phyloP scores from a whole-genome alignment of 2,329 filamentous ascomycete genomes.

The Aspergillus amoenus region DNA sequence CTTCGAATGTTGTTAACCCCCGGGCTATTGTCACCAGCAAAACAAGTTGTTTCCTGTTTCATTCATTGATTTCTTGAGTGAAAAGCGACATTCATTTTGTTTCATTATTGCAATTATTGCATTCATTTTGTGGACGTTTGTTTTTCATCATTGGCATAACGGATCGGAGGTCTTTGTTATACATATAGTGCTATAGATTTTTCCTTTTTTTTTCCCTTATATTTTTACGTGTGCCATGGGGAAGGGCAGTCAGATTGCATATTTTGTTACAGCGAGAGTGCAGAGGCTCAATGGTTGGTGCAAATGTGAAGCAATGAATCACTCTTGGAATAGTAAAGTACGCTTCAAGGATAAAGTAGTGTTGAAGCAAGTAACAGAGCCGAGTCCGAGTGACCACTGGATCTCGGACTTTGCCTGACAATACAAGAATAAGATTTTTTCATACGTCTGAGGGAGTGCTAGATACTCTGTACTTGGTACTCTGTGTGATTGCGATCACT shows the following conservation, averaged over 20 bases:
- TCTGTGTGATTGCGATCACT: background rate
- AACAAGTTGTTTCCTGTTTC: slow-evolving; percentile 4
- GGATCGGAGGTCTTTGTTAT: slow-evolving; percentile 18
- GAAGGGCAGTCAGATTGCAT: slow-evolving; percentile 11
- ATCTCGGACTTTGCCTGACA: no score
- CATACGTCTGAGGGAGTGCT: background rate
- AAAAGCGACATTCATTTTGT: slow-evolving; percentile 15
- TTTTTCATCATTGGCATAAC: slow-evolving; percentile 15
- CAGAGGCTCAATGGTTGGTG: background rate
- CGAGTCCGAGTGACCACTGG: background rate
- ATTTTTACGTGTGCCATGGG: slow-evolving; percentile 4
- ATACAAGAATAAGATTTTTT: no score
- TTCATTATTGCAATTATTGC: slow-evolving; percentile 9
- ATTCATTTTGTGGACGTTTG: slow-evolving; percentile 1
- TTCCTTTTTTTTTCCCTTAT: slow-evolving; percentile 1
- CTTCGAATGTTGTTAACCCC: background rate
- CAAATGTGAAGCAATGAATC: no score
- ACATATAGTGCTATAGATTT: slow-evolving; percentile 24
- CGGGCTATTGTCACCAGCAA: background rate
- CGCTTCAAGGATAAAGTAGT: no score
- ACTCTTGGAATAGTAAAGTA: slow-evolving; percentile 2
- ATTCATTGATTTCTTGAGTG: slow-evolving; percentile 10
- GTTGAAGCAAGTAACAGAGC: background rate
- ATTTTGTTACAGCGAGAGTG: background rate
- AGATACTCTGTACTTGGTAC: background rate